Evolutionary conservation across 1,284 basidiomycete species (phyloP).

Genomic region (Porodaedalea pini): DNA sequence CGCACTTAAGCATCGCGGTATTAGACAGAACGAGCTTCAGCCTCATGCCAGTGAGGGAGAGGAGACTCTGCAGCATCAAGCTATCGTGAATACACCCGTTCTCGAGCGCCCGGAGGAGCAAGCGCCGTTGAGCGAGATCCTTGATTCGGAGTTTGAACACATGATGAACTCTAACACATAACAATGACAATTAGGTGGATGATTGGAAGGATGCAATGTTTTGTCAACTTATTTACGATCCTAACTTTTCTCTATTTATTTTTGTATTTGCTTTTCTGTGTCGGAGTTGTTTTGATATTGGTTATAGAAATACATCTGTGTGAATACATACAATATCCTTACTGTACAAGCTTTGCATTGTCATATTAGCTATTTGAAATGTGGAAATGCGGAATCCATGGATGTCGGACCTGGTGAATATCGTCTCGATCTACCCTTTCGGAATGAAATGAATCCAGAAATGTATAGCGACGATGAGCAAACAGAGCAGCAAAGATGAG

Average conservation of each 20-base stretch:
- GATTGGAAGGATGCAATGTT: too few relatives aligned
- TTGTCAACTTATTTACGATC: not conserved
- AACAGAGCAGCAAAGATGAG: not conserved
- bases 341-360: not conserved
- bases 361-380: not conserved
- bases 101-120: slow-evolving; percentile 17
- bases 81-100: slow-evolving; percentile 18
- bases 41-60: slow-evolving; percentile 55
- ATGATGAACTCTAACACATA: not conserved
- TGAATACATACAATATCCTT: slow-evolving; percentile 10
- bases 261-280: slow-evolving; percentile 10
- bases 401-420: not conserved
- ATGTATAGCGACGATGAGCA: not conserved
- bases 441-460: not conserved
- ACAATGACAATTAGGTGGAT: too few relatives aligned
- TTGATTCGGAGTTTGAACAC: not conserved
- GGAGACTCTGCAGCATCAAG: slow-evolving; percentile 40
- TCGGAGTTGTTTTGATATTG: not conserved
- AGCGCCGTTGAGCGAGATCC: not conserved
- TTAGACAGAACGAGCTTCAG: slow-evolving; percentile 55
- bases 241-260: not conserved
- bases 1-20: slow-evolving; percentile 53
- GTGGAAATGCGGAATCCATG: not conserved
- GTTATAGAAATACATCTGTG: slow-evolving; percentile 14
- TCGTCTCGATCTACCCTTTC: not conserved